Percentiles rank a stretch among this genome's conserved stretches.
Conservation (phyloP, 2,329 filamentous ascomycete genomes). For the Colletotrichum brevisporum region DNA sequence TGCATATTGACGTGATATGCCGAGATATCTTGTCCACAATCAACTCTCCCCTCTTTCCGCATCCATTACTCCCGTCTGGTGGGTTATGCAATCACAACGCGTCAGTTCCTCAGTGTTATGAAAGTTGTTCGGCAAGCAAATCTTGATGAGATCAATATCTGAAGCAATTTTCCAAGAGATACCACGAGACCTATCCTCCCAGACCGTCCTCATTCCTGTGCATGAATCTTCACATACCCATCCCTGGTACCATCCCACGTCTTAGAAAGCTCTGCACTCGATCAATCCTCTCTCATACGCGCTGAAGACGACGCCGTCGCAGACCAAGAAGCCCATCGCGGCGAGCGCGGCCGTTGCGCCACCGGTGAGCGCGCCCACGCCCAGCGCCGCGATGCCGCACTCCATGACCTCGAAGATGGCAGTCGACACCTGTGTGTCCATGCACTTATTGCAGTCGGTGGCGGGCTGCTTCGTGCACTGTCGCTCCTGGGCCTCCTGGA, state of each 20-base stretch:
- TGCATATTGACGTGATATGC: too few species aligned
- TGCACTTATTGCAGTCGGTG: constrained; percentile 23
- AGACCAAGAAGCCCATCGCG: background rate
- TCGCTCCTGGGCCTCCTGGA: constrained; percentile 15
- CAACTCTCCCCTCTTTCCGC: too few species aligned
- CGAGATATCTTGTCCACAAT: too few species aligned
- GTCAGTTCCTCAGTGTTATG: too few species aligned
- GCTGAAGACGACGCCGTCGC: constrained; percentile 1
- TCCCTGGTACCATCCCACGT: background rate
- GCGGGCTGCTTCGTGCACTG: constrained; percentile 10
- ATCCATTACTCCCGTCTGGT: too few species aligned
- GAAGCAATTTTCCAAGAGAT: too few species aligned
- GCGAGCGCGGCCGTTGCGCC: constrained; percentile 4
- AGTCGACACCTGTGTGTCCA: constrained; percentile 9
- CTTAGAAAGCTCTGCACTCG: constrained; percentile 17
- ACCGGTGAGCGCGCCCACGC: constrained; percentile 10
- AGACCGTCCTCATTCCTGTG: too few species aligned
- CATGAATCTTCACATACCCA: too few species aligned
- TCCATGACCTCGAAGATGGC: constrained; percentile 15
- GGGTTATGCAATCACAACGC: too few species aligned
- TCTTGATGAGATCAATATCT: too few species aligned
- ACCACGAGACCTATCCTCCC: too few species aligned
- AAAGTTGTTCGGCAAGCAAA: too few species aligned
- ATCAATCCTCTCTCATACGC: constrained; percentile 11
- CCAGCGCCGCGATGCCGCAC: constrained; percentile 17